phyloP scores from a whole-genome alignment of 441 rosid genomes.

The Erodium moschatum region DNA sequence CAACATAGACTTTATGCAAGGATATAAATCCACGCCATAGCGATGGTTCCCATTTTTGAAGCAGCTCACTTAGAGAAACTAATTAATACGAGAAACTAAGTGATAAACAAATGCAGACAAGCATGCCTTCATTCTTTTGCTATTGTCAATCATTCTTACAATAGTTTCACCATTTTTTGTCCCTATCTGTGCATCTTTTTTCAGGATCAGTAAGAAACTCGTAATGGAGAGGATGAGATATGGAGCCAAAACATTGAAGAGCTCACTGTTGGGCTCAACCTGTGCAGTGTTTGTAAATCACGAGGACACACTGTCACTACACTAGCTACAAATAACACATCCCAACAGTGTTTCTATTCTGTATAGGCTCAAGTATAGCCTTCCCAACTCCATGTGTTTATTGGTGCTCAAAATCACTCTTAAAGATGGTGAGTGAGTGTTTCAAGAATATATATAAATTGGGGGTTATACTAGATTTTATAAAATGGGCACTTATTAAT shows the following conservation, averaged over 20 bases:
- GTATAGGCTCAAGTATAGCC: not conserved
- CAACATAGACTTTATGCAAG: no score
- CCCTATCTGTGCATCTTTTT: no score
- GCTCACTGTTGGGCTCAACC: not conserved
- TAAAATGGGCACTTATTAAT: not conserved
- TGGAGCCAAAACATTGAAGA: not conserved
- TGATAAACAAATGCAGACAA: not conserved
- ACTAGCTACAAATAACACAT: no score
- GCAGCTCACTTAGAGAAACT: not conserved
- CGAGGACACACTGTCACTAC: not conserved
- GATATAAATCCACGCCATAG: no score
- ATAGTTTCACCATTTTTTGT: not conserved
- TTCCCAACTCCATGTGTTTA: not conserved
- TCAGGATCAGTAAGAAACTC: no score
- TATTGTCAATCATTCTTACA: not conserved
- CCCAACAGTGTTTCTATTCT: no score
- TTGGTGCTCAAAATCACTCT: not conserved
- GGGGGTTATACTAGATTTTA: not conserved
- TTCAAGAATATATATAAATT: no score
- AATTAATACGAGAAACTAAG: not conserved
- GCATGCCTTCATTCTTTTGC: not conserved
- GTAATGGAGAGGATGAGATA: no score
- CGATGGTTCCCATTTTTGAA: not conserved
- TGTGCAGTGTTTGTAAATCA: not conserved
- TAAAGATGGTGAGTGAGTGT: not conserved